phyloP scores from a whole-genome alignment of 2,329 filamentous ascomycete species.

The Exserohilum rostratum region DNA sequence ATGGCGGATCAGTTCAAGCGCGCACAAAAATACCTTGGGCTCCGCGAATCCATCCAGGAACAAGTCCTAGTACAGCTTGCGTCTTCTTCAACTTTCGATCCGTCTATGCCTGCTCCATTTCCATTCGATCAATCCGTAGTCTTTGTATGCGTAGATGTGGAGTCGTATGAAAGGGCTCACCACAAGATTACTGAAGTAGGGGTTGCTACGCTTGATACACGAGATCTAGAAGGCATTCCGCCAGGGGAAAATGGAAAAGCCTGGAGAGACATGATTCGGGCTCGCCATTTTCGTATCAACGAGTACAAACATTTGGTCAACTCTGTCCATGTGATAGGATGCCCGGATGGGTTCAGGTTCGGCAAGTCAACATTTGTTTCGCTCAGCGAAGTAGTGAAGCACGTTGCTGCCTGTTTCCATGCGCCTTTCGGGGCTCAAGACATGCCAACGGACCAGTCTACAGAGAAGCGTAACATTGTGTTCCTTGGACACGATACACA shows the following conservation, averaged over 20 bases:
- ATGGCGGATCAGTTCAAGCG: conserved; percentile 66
- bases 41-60: conserved; percentile 53
- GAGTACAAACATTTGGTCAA: conserved; percentile 74
- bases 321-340: conserved; percentile 70
- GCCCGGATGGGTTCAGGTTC: conserved; percentile 76
- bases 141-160: conserved; percentile 81
- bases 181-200: conserved; percentile 82
- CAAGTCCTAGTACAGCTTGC: not conserved
- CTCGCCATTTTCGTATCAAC: conserved; percentile 75
- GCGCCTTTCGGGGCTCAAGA: conserved; percentile 57
- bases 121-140: conserved; percentile 60
- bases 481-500: conserved; percentile 78
- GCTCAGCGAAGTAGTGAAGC: conserved; percentile 51
- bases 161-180: conserved; percentile 74
- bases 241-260: conserved; percentile 67
- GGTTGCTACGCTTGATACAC: conserved; percentile 78
- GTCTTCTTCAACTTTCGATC: conserved; percentile 22
- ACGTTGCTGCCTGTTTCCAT: conserved; percentile 62
- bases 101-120: conserved; percentile 27
- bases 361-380: conserved; percentile 65
- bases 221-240: conserved; percentile 58
- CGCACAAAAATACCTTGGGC: conserved; percentile 72
- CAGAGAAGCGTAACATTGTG: conserved; percentile 65
- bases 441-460: conserved; percentile 16
- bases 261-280: conserved; percentile 72